These are phyloP conservation scores for Epichloe gansuensis DNA, from an alignment of 2,329 filamentous ascomycete genomes.

Conservation along the genomic window DNA sequence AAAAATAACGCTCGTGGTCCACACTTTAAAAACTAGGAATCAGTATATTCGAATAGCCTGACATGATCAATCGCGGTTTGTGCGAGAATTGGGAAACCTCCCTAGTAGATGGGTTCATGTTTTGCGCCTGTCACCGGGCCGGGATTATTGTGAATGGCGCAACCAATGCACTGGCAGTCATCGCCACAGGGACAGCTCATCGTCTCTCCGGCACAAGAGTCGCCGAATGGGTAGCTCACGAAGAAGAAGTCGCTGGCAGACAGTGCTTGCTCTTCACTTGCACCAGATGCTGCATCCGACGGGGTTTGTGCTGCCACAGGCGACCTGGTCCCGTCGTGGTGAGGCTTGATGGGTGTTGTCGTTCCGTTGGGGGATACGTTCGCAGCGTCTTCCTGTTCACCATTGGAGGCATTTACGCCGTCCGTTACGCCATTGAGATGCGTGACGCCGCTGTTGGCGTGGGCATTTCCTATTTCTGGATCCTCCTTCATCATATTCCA, in stretches of 20 bases:
- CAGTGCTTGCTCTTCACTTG: slow-evolving; percentile 37
- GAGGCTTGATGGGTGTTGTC: slow-evolving; percentile 7
- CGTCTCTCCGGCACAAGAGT: slow-evolving; percentile 35
- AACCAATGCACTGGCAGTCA: slow-evolving; percentile 45
- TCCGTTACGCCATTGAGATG: no score
- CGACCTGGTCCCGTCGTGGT: slow-evolving; percentile 20
- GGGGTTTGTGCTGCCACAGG: slow-evolving; percentile 32
- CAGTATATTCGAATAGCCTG: no score
- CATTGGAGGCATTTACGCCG: slow-evolving; percentile 14
- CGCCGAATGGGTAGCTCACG: slow-evolving; percentile 38
- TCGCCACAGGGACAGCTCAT: slow-evolving; percentile 45
- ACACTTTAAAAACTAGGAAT: no score
- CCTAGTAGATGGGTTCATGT: not conserved
- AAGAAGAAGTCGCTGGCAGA: slow-evolving; percentile 45
- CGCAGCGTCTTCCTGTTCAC: slow-evolving; percentile 10
- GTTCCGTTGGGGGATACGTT: slow-evolving; percentile 12
- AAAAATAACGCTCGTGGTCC: not conserved
- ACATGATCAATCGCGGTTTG: no score
- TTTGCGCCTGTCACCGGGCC: slow-evolving; percentile 5
- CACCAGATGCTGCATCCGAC: slow-evolving; percentile 30
- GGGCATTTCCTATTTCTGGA: slow-evolving; percentile 10
- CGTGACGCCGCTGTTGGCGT: slow-evolving; percentile 2
- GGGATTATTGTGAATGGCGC: slow-evolving; percentile 35
- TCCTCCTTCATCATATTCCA: slow-evolving; percentile 29
- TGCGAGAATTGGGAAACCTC: not conserved